Base-by-base conservation (phyloP, 805 yeast genomes). In the Peterozyma xylosa region DNA sequence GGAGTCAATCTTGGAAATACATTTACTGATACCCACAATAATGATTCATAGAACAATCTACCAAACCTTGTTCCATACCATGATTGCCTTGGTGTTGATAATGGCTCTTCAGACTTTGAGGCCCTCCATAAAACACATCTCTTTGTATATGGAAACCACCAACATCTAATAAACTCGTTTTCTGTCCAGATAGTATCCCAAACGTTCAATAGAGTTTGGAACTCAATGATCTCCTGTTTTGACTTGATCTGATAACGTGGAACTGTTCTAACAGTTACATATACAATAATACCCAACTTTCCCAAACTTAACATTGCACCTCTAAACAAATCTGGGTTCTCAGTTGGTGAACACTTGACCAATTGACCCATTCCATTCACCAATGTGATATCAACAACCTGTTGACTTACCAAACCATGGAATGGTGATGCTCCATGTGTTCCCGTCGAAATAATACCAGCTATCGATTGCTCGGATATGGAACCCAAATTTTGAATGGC, bases 71-170 rank as follows among this genome's bases (percentile, higher is more conserved):
- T 83, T 30, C 95, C 96, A 70, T 87, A 88, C 87, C 96, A 89
- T 27, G 90, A 80, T 16, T 71, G 70, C 55, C 86, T 70, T 30
- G 93, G 87, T 2, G 65, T 68, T 4, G 85, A 73, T 38, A 77
- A 63, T 0, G 82, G 74, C 33, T 82, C 86, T 21, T 67, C 66
- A 1, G 96, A 78, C 58, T 87, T 87, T 18, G 76, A 66, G 34
- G 96, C 98, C 57, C 95, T 77, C 97, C 98, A 91, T 40, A 89
- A 68, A 30, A 89, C 80, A 68, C 96, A 86, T 56, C 83, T 83
- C 42, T 78, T 76, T 14, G 93, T 73, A 62, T 91, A 93, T 1
- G 99, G 98, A 63, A 85, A 93, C 98, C 98, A 93, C 97, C 98
- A 91, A 41, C 89, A 78, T 50, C 98, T 78, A 38, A 89, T 83